Conservation (phyloP, 208 protist genomes). For the Trypanosoma theileri region DNA sequence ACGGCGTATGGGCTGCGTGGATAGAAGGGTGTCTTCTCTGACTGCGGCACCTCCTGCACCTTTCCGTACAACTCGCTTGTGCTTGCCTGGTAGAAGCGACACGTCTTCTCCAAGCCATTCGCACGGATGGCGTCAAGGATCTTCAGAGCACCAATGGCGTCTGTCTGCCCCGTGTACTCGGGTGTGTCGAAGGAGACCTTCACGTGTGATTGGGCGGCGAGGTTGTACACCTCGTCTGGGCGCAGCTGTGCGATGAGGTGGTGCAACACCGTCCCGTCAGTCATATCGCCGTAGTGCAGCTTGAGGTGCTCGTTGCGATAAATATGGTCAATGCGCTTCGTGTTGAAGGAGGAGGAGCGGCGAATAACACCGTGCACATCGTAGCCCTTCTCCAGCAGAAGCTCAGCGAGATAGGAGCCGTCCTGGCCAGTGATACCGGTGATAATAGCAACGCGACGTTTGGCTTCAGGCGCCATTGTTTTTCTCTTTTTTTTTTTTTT, state of each 20-base stretch:
- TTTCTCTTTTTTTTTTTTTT: background rate
- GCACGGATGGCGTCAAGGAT: constrained; percentile 92
- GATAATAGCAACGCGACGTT: constrained; percentile 73
- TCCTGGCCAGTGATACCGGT: constrained; percentile 93
- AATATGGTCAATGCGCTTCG: constrained; percentile 88
- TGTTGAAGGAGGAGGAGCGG: constrained; percentile 92
- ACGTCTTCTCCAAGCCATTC: constrained; percentile 62
- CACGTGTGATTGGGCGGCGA: constrained; percentile 93
- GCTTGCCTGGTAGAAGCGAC: constrained; percentile 77
- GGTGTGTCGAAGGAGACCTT: constrained; percentile 96
- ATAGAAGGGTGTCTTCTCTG: constrained; percentile 96
- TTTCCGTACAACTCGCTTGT: constrained; percentile 92
- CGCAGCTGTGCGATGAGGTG: constrained; percentile 66
- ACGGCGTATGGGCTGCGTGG: constrained; percentile 94
- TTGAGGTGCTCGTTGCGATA: constrained; percentile 58
- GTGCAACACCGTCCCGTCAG: constrained; percentile 81
- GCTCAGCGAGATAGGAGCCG: constrained; percentile 68
- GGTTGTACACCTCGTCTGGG: constrained; percentile 92
- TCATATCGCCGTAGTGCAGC: constrained; percentile 94
- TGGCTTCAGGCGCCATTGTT: constrained; percentile 1
- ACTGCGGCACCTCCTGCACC: constrained; percentile 91
- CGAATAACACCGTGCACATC: constrained; percentile 94
- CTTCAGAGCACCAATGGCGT: constrained; percentile 90
- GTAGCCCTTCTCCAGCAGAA: constrained; percentile 82
- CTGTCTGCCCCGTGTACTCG: constrained; percentile 94